Base-by-base conservation (phyloP, 192 early-diverging fungal genomes). In the Backusella circina region DNA sequence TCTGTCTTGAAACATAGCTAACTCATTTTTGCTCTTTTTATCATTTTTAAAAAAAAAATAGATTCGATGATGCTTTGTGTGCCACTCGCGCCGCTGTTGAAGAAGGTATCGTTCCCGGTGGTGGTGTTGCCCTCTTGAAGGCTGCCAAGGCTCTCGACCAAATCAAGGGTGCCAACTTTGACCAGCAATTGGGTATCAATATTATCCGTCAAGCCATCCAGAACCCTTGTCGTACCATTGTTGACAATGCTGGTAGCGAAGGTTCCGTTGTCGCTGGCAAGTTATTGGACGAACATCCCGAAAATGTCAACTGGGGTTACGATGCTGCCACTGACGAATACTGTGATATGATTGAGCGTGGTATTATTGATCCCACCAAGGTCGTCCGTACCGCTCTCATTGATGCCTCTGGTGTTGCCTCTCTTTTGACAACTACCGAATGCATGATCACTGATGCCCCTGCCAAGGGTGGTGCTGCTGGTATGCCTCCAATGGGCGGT, bases 1-100 rank as follows among this genome's bases (percentile, higher is more conserved):
- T 67, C 5, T 35, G 16, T 38, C 8, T 69, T n/a, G 37, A 10
- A 10, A 38, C 3, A 38, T 38, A 10, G 37, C n/a, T n/a, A 1
- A 38, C n/a, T 41, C 23, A 10, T 57, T 7, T 57, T 23, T 51
- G 10, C 10, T 57, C 5, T 23, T 57, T 2, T 72, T 31, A 31
- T 18, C 28, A n/a, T 51, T 9, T 0, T n/a, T n/a, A n/a, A n/a
- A n/a, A n/a, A n/a, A n/a, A n/a, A 44, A 35, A 51, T 89, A 90
- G 98, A 57, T 96, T 98, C 79, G 97, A 96, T 75, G 98, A 99
- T 85, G 96, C 98, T 28, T 86, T 99, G 74, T 96, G 96, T 80
- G 98, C 98, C 57, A 99, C 97, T 28, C 96, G 97, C 76, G 97
- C 97, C 44, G 98, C 98, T 67, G 97, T 99, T 74, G 97, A 98